These are phyloP conservation scores for Byssothecium circinans DNA, from an alignment of 2,329 filamentous ascomycete genomes.

Conservation along the genomic window DNA sequence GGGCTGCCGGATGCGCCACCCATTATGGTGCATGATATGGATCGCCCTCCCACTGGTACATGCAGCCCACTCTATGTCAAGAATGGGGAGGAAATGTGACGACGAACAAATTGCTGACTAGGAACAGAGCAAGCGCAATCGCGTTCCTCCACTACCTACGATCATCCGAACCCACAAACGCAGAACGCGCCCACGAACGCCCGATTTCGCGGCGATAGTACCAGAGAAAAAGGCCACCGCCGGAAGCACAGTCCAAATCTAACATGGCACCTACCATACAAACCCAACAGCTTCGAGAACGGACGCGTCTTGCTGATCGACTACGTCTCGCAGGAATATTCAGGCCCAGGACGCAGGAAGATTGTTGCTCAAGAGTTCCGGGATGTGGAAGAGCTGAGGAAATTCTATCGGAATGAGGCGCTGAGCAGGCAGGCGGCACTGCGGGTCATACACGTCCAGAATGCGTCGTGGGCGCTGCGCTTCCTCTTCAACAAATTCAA, in stretches of 20 bases:
- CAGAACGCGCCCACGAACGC: not conserved
- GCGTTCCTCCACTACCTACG: conserved; percentile 12
- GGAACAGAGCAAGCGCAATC: conserved; percentile 9
- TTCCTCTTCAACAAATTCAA: conserved; percentile 57
- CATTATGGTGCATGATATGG: conserved; percentile 41
- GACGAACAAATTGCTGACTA: too few relatives aligned
- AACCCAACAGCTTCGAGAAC: conserved; percentile 39
- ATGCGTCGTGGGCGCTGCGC: conserved; percentile 54
- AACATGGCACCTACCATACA: conserved; percentile 43
- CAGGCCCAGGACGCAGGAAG: conserved; percentile 44
- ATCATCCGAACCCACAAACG: not conserved
- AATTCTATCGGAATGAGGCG: conserved; percentile 47
- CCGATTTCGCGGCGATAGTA: conserved; percentile 20
- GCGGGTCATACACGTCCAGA: conserved; percentile 55
- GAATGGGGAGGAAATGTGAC: too few relatives aligned
- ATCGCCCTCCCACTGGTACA: conserved; percentile 25
- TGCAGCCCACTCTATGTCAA: too few relatives aligned
- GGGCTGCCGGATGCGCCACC: conserved; percentile 32
- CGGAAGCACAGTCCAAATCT: conserved; percentile 40
- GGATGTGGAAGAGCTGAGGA: conserved; percentile 48
- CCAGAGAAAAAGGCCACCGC: conserved; percentile 25
- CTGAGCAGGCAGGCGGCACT: conserved; percentile 41
- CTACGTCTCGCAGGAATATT: conserved; percentile 48
- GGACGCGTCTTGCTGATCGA: conserved; percentile 57
- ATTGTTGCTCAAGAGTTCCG: conserved; percentile 54